phyloP scores from a whole-genome alignment of 2,329 filamentous ascomycete genomes.

The Pseudogymnoascus sp. region DNA sequence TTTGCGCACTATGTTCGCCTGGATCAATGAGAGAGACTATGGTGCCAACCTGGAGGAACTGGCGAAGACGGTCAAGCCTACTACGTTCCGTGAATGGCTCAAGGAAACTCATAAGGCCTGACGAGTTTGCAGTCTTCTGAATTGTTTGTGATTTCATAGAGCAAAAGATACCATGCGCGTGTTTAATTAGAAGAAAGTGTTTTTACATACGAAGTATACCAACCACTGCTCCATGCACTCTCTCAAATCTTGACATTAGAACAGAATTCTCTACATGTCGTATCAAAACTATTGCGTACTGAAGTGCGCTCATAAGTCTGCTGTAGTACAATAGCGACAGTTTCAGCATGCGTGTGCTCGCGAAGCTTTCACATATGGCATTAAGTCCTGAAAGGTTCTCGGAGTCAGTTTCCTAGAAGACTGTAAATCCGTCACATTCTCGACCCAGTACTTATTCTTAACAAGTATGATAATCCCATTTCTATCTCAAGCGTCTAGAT shows the following conservation, averaged over 20 bases:
- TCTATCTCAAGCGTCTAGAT: not conserved
- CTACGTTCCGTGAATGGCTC: constrained; percentile 1
- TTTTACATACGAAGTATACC: not conserved
- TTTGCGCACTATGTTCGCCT: constrained; percentile 24
- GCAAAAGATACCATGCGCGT: not conserved
- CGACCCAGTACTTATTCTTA: not conserved
- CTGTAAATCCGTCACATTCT: not conserved
- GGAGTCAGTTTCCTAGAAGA: no score
- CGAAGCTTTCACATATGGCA: no score
- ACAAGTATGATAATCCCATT: not conserved
- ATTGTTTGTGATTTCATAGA: not conserved
- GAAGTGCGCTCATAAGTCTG: no score
- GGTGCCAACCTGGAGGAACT: constrained; percentile 29
- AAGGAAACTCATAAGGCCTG: not conserved
- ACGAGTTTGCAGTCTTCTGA: not conserved
- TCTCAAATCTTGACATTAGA: not conserved
- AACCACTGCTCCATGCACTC: not conserved
- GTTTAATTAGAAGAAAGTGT: not conserved
- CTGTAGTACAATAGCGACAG: no score
- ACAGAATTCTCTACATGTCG: not conserved
- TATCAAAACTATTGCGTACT: not conserved
- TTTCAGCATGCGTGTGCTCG: no score
- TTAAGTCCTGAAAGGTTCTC: no score
- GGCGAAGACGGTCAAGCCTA: constrained; percentile 21
- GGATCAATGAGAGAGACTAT: constrained; percentile 23